Percentiles rank a stretch among this genome's conserved stretches.
phyloP scores from a whole-genome alignment of 371 early-diverging fungal species.

The Zancudomyces culisetae region DNA sequence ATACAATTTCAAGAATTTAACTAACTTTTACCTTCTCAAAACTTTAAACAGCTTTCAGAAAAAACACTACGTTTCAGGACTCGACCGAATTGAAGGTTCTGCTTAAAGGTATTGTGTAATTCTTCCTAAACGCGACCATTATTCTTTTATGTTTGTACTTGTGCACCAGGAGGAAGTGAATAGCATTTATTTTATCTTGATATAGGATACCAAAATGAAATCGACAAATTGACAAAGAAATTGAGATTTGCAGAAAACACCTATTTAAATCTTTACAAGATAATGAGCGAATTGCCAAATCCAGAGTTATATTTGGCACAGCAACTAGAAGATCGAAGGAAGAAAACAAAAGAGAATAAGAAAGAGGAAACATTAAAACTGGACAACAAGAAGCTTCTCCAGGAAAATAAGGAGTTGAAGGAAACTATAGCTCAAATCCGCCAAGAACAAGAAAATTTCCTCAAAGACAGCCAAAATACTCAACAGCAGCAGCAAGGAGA shows the following conservation, averaged over 20 bases:
- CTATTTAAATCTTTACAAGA: constrained; percentile 59
- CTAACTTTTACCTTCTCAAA: not conserved
- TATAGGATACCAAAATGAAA: constrained; percentile 69
- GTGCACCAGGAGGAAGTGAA: too few relatives aligned
- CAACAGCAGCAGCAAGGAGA: constrained; percentile 45
- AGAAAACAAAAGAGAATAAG: constrained; percentile 13
- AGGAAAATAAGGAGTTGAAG: not conserved
- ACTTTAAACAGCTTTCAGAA: constrained; percentile 47
- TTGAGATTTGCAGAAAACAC: constrained; percentile 67
- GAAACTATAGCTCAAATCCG: not conserved
- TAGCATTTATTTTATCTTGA: too few relatives aligned
- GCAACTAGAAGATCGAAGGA: constrained; percentile 7
- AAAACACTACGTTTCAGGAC: constrained; percentile 56
- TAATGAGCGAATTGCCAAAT: constrained; percentile 68
- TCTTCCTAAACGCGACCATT: not conserved
- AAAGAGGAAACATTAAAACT: constrained; percentile 4
- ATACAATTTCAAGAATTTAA: too few relatives aligned
- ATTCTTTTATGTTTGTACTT: not conserved
- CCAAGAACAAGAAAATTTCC: constrained; percentile 34
- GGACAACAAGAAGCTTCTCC: constrained; percentile 1
- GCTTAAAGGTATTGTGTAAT: constrained; percentile 34
- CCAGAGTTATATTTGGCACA: constrained; percentile 37
- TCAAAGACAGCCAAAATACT: constrained; percentile 29
- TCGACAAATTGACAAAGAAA: constrained; percentile 67
- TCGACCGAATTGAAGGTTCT: constrained; percentile 45